A percentile compares a stretch with the other conserved stretches of the same genome.
These are phyloP conservation scores for Colletotrichum kahawae DNA, from an alignment of 2,329 filamentous ascomycete genomes.

Conservation along the genomic window DNA sequence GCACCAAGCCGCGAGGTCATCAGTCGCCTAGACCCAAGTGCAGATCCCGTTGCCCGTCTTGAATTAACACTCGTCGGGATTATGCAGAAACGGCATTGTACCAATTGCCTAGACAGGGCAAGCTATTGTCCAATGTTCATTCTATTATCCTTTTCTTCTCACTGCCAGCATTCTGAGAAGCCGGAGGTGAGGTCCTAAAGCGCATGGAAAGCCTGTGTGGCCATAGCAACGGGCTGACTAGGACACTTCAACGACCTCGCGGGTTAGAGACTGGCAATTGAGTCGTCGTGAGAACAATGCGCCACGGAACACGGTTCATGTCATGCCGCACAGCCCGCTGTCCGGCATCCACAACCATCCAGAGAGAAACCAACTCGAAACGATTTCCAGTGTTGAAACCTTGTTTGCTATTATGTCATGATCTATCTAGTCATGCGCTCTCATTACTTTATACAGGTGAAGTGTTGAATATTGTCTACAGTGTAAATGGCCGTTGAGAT, in stretches of 20 bases:
- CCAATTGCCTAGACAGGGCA: not conserved
- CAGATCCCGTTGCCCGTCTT: accelerated
- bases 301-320: not conserved
- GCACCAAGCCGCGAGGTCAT: not conserved
- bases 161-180: not conserved
- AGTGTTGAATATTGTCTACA: not conserved
- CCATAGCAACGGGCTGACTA: accelerated
- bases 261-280: accelerated
- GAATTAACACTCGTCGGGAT: not conserved
- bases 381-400: not conserved
- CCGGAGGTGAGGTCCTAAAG: not conserved
- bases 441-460: not conserved
- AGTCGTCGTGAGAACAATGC: not conserved
- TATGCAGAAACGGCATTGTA: not conserved
- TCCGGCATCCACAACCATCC: accelerated
- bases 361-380: not conserved
- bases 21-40: accelerated
- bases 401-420: not conserved
- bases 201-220: not conserved
- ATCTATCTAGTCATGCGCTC: not conserved
- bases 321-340: not conserved
- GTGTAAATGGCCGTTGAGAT: not conserved
- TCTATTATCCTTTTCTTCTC: accelerated
- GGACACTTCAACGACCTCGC: accelerated
- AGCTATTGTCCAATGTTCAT: not conserved